Conservation (phyloP, 129 eudicot genomes). For the Arctium lappa region DNA sequence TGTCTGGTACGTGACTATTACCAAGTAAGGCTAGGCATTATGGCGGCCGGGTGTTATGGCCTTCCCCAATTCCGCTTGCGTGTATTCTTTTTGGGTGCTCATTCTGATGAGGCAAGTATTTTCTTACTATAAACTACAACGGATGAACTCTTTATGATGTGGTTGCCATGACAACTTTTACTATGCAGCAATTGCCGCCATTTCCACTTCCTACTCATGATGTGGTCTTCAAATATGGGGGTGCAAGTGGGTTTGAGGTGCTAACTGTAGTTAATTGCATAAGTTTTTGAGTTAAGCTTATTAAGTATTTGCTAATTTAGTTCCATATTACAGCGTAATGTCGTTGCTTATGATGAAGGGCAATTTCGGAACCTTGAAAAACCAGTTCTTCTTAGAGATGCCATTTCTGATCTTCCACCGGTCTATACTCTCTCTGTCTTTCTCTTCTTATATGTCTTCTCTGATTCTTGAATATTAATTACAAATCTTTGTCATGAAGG, state of each 20-base stretch:
- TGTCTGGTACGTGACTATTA: slow-evolving; percentile 41
- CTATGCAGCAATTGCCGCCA: slow-evolving; percentile 53
- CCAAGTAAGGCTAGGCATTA: slow-evolving; percentile 53
- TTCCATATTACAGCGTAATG: slow-evolving; percentile 48
- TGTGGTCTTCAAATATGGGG: slow-evolving; percentile 50
- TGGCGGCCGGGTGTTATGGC: slow-evolving; percentile 64
- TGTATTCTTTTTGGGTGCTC: slow-evolving; percentile 60
- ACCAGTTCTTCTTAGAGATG: slow-evolving; percentile 49
- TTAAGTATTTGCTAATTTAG: slow-evolving; percentile 23
- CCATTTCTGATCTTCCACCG: slow-evolving; percentile 69
- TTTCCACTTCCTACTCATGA: slow-evolving; percentile 77
- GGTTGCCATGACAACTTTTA: not conserved
- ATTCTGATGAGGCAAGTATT: slow-evolving; percentile 46
- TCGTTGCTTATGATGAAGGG: slow-evolving; percentile 69
- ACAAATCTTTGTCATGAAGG: slow-evolving; percentile 26
- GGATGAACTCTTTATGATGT: not conserved
- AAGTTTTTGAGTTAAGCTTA: not conserved
- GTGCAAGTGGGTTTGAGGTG: slow-evolving; percentile 60
- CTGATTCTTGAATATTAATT: slow-evolving; percentile 12
- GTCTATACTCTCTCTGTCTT: slow-evolving; percentile 27
- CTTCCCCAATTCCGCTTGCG: slow-evolving; percentile 58
- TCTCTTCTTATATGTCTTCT: not conserved
- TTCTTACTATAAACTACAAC: slow-evolving; percentile 3
- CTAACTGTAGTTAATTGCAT: slow-evolving; percentile 12
- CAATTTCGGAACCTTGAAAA: slow-evolving; percentile 51